phyloP scores from a whole-genome alignment of 1,284 basidiomycete species.

The Trichosporon coremiiforme region DNA sequence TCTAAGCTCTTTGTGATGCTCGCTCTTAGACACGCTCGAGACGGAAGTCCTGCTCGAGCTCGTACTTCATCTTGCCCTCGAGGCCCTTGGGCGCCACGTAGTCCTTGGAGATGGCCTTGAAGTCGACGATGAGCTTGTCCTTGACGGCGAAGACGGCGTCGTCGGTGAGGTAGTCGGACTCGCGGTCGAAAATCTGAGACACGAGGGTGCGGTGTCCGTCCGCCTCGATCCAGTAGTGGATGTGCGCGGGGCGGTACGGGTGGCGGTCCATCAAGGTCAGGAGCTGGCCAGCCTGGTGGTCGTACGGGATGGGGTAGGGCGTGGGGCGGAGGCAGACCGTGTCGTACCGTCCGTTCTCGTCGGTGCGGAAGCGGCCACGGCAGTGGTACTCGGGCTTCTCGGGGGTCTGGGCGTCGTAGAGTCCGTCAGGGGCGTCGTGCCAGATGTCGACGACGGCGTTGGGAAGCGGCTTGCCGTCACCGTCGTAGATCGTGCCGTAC shows the following conservation, averaged over 20 bases:
- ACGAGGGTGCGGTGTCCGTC: constrained; percentile 43
- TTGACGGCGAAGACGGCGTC: constrained; percentile 58
- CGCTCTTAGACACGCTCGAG: constrained; percentile 22
- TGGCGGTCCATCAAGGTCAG: constrained; percentile 50
- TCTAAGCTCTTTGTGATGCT: too few relatives aligned
- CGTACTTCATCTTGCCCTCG: constrained; percentile 31
- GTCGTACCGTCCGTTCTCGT: constrained; percentile 47
- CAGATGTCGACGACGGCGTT: constrained; percentile 54
- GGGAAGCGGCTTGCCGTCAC: constrained; percentile 48
- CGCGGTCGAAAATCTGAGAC: constrained; percentile 51
- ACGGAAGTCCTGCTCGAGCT: constrained; percentile 38
- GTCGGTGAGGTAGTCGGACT: constrained; percentile 52
- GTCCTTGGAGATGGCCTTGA: constrained; percentile 31
- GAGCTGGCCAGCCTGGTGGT: constrained; percentile 51
- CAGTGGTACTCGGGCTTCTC: constrained; percentile 53
- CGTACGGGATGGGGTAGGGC: constrained; percentile 56
- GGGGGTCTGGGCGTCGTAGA: constrained; percentile 55
- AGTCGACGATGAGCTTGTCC: constrained; percentile 38
- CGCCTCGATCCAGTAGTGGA: constrained; percentile 48
- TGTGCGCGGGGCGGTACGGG: constrained; percentile 55
- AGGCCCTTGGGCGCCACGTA: constrained; percentile 21
- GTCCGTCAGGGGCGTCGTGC: constrained; percentile 54
- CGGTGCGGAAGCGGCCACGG: constrained; percentile 50
- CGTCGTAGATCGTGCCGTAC: constrained; percentile 46
- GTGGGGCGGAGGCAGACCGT: constrained; percentile 51